Evolutionary conservation across 805 yeast genomes (phyloP).

Genomic region (Starmerella sirachaensis): DNA sequence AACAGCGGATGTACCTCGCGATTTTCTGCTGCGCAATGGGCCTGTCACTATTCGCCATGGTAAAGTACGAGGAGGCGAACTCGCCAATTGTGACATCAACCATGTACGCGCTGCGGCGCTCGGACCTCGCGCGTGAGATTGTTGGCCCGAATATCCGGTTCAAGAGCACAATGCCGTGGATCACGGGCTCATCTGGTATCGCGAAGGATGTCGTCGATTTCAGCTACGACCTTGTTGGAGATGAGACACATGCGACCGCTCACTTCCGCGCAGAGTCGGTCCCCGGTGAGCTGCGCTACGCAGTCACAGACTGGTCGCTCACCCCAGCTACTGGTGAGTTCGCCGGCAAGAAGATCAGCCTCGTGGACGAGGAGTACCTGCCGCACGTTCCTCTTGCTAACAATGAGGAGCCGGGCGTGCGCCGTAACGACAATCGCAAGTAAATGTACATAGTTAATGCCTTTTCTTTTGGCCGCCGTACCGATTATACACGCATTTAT

Average conservation of each 20-base stretch:
- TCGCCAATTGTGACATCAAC: constrained; percentile 85
- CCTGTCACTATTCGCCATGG: constrained; percentile 48
- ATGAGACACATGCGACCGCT: constrained; percentile 40
- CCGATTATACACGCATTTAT: too few species aligned
- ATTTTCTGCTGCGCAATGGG: constrained; percentile 45
- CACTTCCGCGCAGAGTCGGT: constrained; percentile 61
- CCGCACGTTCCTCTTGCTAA: constrained; percentile 24
- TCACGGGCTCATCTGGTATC: constrained; percentile 71
- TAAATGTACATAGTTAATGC: not conserved
- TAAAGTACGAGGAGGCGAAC: constrained; percentile 85
- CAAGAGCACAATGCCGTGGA: constrained; percentile 75
- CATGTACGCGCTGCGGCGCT: constrained; percentile 71
- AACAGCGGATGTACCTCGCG: constrained; percentile 43
- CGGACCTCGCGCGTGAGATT: constrained; percentile 44
- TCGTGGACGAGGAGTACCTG: constrained; percentile 37
- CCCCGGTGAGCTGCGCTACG: constrained; percentile 44
- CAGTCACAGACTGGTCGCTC: constrained; percentile 52
- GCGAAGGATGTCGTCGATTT: constrained; percentile 73
- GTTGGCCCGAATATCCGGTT: constrained; percentile 71
- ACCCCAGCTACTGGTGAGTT: constrained; percentile 35
- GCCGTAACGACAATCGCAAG: not conserved
- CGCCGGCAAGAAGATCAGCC: constrained; percentile 28
- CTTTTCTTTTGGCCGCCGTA: not conserved
- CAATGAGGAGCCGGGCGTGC: constrained; percentile 17
- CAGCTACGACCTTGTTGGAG: constrained; percentile 58